Base-by-base conservation (phyloP, 352 stramenopile species). In the Lagenidium giganteum region DNA sequence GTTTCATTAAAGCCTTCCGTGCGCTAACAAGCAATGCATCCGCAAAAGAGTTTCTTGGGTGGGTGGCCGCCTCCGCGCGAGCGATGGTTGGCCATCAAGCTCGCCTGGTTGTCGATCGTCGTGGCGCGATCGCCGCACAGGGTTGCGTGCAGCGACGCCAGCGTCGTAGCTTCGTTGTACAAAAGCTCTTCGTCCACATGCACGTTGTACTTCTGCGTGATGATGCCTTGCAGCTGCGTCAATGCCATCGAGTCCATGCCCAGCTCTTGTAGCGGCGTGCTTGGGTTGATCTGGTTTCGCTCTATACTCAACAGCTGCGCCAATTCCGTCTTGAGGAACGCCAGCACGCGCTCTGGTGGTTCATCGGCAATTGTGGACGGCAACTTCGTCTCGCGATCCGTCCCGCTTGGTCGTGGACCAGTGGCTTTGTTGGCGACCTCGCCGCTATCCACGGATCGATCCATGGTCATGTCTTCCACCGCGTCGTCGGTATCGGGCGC, bases 191-290 rank as follows among this genome's bases (percentile, higher is more conserved):
- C 91, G 11, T 81, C 83, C n/a, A 97, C 65, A 31, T 95, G 80
- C 20, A 92, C 66, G 18, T 72, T 67, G 64, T 95, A 98, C 40
- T 78, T 64, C 23, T 81, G 66, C 40, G 83, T 64, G 22, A 98
- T 69, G 20, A 96, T 70, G 14, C 93, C 93, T 64, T 97, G 95
- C 18, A 98, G 84, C 64, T 98, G 93, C 28, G 88, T 95, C 24
- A 98, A 51, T 5, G 58, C 85, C 51, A 98, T 83, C 45, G 85
- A 97, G 51, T 98, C 92, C 52, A 98, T 83, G 1, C 81, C 81
- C 33, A 71, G 45, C 56, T 84, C 53, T 29, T 85, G 70, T 35
- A 84, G 52, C 22, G 70, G 65, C 31, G 55, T 67, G 33, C 62
- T 64, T 8, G 60, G 45, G 7, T 74, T 56, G 18, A 84, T 61